phyloP scores from a whole-genome alignment of 495 filamentous ascomycete species.

The Aspergillus leporis region DNA sequence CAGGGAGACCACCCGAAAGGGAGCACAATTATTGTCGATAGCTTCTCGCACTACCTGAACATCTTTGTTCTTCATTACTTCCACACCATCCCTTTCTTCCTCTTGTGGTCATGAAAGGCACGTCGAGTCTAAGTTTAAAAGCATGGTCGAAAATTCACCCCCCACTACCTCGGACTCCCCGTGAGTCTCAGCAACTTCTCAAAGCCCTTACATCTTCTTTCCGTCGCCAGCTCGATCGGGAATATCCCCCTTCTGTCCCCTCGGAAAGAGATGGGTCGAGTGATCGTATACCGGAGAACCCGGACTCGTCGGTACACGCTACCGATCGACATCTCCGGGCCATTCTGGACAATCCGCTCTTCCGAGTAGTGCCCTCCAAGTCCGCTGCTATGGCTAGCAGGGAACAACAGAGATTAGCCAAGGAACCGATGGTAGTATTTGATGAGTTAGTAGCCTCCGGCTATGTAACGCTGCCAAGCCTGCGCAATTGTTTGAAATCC shows the following conservation, averaged over 20 bases:
- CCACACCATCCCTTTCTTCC: background rate
- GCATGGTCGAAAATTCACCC: slow-evolving; percentile 65
- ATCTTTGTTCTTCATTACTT: background rate
- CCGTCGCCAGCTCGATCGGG: slow-evolving; percentile 66
- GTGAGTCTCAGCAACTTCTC: slow-evolving; percentile 68
- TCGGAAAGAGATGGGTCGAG: slow-evolving; percentile 17
- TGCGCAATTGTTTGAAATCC: slow-evolving; percentile 33
- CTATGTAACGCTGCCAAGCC: slow-evolving; percentile 21
- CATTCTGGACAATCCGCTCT: slow-evolving; percentile 72
- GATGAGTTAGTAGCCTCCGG: slow-evolving; percentile 45
- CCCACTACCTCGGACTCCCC: slow-evolving; percentile 63
- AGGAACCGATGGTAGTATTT: slow-evolving; percentile 42
- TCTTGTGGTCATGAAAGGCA: slow-evolving; percentile 42
- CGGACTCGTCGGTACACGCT: slow-evolving; percentile 35
- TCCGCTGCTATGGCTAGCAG: slow-evolving; percentile 4
- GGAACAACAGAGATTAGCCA: slow-evolving; percentile 22
- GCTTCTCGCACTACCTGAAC: background rate
- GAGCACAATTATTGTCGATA: background rate
- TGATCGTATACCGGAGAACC: slow-evolving; percentile 15
- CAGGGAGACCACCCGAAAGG: background rate
- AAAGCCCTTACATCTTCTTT: slow-evolving; percentile 74
- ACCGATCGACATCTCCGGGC: slow-evolving; percentile 59
- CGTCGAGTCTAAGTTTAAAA: slow-evolving; percentile 41
- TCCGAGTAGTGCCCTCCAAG: slow-evolving; percentile 36
- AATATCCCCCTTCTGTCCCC: slow-evolving; percentile 52